Evolutionary conservation across 257 asterid species (phyloP).

Genomic region (Solanum peruvianum): DNA sequence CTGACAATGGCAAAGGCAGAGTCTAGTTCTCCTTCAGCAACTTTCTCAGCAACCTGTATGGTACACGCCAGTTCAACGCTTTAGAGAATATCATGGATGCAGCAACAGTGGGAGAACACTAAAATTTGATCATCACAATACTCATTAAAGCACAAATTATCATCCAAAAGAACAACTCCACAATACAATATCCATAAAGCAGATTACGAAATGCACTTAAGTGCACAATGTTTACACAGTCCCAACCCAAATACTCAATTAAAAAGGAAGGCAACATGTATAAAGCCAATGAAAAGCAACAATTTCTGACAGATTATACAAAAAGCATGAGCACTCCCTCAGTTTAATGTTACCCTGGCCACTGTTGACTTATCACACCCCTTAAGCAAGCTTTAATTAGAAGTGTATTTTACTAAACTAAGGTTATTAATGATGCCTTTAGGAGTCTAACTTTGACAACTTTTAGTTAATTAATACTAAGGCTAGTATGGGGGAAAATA

Average conservation of each 20-base stretch:
- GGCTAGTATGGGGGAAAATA: background rate
- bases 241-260: background rate
- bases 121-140: background rate
- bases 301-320: background rate
- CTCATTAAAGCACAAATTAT: background rate
- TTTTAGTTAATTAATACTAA: background rate
- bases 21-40: conserved; percentile 75
- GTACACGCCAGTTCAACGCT: background rate
- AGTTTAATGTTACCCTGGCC: background rate
- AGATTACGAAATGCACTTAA: background rate
- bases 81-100: background rate
- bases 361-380: background rate
- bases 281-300: background rate
- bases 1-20: conserved; percentile 87
- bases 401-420: background rate
- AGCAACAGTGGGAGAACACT: background rate
- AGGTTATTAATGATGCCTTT: background rate
- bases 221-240: background rate
- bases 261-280: background rate
- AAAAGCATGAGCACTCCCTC: background rate
- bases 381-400: background rate
- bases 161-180: background rate
- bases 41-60: conserved; percentile 68
- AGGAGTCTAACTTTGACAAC: background rate
- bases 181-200: background rate